Evolutionary conservation across 805 yeast genomes (phyloP), one percentile per base, ranked within the genome.

Genomic region (Scheffersomyces coipomensis): DNA sequence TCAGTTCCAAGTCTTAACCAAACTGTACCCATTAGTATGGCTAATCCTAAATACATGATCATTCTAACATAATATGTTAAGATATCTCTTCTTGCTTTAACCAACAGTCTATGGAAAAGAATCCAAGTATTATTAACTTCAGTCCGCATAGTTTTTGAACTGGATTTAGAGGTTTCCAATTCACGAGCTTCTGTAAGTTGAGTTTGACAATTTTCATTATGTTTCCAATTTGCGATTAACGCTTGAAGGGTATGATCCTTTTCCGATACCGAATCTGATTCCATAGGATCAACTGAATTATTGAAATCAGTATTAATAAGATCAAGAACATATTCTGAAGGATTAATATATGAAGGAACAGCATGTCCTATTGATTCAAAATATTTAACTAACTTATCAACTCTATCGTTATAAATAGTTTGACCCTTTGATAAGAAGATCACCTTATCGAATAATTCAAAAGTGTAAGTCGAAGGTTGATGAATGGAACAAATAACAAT

Each of bases 401-500:
- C 45, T 4, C 25, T 25, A 5, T 56, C 64, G 34, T 44, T 38
- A 40, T 51, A 55, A 13, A 54, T 42, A 16, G 49, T 38, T 21
- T 53, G 48, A 6, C 64, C 62, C 21, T 43, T 39, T 9, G 58
- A 40, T 21, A 59, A 43, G 21, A 58, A 52, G 19, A 50, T 23
- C 6, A 55, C 55, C 25, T 44, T 45, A 40, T 60, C 62, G 42
- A 54, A 62, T 33, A 53, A 46, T 26, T 58, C 66, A 42, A 66
- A 78, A 18, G 75, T 56, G 1, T 62, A 58, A 11, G 73, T 63
- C 7, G 81, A 76, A 21, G 77, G 77, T 55, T 72, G 76, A 49
- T 72, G 77, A 34, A 72, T 71, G 36, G 83, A 75, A 55, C 80
- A 75, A 39, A 78, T 59, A 43, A 78, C 76, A 71, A 37, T 63